phyloP scores from a whole-genome alignment of 2,329 filamentous ascomycete genomes.

The Fusarium denticulatum region DNA sequence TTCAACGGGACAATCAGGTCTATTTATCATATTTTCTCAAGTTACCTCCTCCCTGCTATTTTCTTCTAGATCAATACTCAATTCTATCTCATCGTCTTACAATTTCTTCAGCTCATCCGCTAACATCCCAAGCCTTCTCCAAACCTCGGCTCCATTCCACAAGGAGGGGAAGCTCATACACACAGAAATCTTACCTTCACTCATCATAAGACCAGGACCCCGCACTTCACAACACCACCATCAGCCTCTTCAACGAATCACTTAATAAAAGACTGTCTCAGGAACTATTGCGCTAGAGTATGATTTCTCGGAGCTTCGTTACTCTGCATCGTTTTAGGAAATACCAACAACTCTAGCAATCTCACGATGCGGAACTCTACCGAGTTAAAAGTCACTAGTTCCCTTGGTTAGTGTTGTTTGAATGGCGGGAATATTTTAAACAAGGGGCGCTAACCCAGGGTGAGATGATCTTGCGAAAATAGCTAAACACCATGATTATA shows the following conservation, averaged over 20 bases:
- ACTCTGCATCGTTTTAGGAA: conserved; percentile 10
- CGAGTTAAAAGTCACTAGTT: not conserved
- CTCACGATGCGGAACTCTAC: not conserved
- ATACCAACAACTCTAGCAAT: not conserved
- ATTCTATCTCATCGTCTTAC: accelerated
- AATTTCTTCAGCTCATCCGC: not conserved
- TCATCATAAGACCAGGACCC: conserved; percentile 16
- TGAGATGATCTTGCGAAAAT: not conserved
- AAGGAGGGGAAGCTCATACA: conserved; percentile 9
- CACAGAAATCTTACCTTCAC: not conserved
- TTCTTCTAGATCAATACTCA: too few species aligned
- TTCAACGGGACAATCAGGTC: not conserved
- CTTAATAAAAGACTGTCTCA: not conserved
- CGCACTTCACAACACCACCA: conserved; percentile 22
- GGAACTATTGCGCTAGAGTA: not conserved
- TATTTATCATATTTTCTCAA: conserved; percentile 3
- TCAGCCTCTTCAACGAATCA: not conserved
- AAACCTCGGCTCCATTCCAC: conserved; percentile 1
- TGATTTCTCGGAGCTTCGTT: conserved; percentile 1
- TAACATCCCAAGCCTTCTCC: not conserved
- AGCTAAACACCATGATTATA: not conserved
- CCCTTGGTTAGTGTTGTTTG: not conserved
- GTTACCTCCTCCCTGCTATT: too few species aligned
- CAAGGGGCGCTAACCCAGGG: not conserved
- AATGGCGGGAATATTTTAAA: not conserved